Conservation (phyloP, 306 rosid genomes). For the Aeschynomene evenia region DNA sequence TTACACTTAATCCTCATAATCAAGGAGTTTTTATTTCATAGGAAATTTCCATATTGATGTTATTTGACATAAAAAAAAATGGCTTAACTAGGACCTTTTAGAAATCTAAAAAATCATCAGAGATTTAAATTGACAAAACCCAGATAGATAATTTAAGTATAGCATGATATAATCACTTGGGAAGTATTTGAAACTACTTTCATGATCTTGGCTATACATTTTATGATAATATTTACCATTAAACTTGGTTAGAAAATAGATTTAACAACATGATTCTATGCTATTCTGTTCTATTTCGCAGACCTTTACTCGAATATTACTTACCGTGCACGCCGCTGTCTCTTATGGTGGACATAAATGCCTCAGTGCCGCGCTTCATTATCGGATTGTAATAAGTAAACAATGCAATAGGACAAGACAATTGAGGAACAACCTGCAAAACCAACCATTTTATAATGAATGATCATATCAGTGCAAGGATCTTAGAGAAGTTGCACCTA, state of each 20-base stretch:
- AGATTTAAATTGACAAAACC: slow-evolving; percentile 13
- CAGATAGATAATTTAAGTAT: background rate
- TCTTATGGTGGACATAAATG: slow-evolving; percentile 67
- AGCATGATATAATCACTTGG: no score
- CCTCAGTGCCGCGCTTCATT: slow-evolving; percentile 74
- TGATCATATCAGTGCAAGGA: background rate
- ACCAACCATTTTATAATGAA: slow-evolving; percentile 27
- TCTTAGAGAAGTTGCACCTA: background rate
- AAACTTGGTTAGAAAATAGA: background rate
- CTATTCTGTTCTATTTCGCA: slow-evolving; percentile 8
- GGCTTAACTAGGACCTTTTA: no score
- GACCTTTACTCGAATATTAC: slow-evolving; percentile 13
- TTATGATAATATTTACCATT: background rate
- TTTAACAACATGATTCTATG: background rate
- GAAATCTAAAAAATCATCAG: background rate
- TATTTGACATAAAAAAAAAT: background rate
- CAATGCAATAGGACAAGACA: slow-evolving; percentile 82
- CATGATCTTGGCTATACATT: background rate
- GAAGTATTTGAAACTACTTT: slow-evolving; percentile 16
- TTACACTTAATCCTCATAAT: background rate
- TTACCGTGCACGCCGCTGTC: slow-evolving; percentile 79
- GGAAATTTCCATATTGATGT: background rate
- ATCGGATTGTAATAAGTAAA: slow-evolving; percentile 90
- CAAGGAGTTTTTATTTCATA: background rate
- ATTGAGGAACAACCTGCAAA: slow-evolving; percentile 76